Evolutionary conservation across 257 asterid species (phyloP).

Genomic region (Gentiana macrophylla): DNA sequence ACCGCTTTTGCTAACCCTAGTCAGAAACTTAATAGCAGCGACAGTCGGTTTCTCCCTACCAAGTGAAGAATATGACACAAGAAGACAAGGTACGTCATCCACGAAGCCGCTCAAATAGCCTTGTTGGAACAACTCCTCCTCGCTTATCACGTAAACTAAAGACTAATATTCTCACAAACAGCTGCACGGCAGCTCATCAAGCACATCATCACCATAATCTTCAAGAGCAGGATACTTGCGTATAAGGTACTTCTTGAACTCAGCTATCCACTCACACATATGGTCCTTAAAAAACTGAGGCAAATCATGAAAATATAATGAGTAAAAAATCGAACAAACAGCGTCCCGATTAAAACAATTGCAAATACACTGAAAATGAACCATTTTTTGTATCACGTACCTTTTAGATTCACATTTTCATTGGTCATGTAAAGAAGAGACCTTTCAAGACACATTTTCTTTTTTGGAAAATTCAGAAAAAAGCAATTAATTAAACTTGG

Average conservation of each 20-base stretch:
- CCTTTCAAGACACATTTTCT: too few species aligned
- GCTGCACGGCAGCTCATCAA: slow-evolving; percentile 79
- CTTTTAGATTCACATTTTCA: too few species aligned
- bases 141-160: slow-evolving; percentile 80
- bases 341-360: too few species aligned
- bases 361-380: too few species aligned
- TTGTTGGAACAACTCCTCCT: slow-evolving; percentile 67
- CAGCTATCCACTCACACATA: slow-evolving; percentile 87
- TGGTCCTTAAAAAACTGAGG: slow-evolving; percentile 91
- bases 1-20: slow-evolving; percentile 67
- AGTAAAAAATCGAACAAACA: slow-evolving; percentile 77
- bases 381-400: too few species aligned
- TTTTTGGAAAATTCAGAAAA: too few species aligned
- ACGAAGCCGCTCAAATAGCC: slow-evolving; percentile 62
- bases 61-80: slow-evolving; percentile 56
- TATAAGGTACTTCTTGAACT: slow-evolving; percentile 65
- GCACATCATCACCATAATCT: slow-evolving; percentile 62
- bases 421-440: too few species aligned
- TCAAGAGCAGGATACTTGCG: slow-evolving; percentile 55
- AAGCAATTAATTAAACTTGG: too few species aligned
- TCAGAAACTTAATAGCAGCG: slow-evolving; percentile 78
- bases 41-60: slow-evolving; percentile 75
- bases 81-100: slow-evolving; percentile 82
- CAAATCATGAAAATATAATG: slow-evolving; percentile 64
- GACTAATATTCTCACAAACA: slow-evolving; percentile 80